Base-by-base conservation (phyloP, 1,284 basidiomycete genomes). In the Trichosporon ovoides region DNA sequence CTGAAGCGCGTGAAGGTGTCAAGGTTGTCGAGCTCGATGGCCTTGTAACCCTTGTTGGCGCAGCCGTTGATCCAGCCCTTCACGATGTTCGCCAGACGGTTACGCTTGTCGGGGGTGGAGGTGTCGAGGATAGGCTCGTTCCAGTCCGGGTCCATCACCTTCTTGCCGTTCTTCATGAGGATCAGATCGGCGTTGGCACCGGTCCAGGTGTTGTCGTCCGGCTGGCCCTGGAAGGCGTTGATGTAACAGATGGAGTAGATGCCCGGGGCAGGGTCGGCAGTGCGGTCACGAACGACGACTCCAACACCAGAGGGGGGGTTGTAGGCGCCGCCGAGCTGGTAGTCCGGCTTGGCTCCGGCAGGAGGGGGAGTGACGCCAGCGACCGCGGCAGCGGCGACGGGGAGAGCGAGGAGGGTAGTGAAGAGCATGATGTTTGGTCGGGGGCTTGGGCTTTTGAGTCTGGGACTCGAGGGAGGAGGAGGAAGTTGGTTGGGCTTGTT, bases 171-270 rank as follows among this genome's bases (percentile, higher is more conserved):
- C 34, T 24, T 36, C 34, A 13, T 13, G 13, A 36, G 34, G 34
- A 52, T 18, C 7, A 52, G 50, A 13, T 24, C 34, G 50, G 33
- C 50, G 43, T 48, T 48, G 50, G 9, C 50, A 19, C 34, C 20
- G 16, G 11, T 22, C 34, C 20, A 24, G 33, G 34, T 36, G 34
- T 52, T 24, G 34, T 52, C 50, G 14, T 22, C 35, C 19, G 33
- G 34, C 50, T 52, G 50, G 34, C 34, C 35, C 35, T 52, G 50
- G 50, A 52, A 52, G 34, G 19, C 50, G 50, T 52, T 52, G 50
- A 52, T 37, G 35, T 52, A 52, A 20, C 50, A 52, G 35, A 52
- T 37, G 5, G 34, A 35, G 50, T 52, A 52, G 34, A 35, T 36
- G 12, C 20, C 20, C 9, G 18, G 12, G 35, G 50, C 50, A 5